Evolutionary conservation across 2,329 filamentous ascomycete species (phyloP), one percentile per base, ranked within the genome.

Genomic region (Neophaeococcomyces mojaviensis): DNA sequence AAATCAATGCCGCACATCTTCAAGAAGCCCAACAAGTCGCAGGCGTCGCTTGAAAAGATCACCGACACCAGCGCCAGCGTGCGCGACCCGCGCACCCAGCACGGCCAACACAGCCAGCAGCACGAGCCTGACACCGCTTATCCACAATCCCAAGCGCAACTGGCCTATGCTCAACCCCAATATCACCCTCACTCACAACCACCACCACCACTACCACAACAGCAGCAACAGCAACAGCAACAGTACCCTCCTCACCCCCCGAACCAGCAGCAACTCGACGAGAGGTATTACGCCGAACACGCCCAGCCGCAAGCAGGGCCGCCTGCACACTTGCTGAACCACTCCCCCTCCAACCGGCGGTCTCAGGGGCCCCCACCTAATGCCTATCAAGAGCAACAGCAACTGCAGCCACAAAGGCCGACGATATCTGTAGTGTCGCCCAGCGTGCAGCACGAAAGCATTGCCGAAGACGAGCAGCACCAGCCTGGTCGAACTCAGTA

Each of bases 1-100:
- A 18, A 19, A 16, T 40, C 38, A 26, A 40, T 40, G 38, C 13
- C 18, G 54, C 52, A 49, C 46, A 48, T 57, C 28, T 57, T 58
- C 51, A 55, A 53, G 41, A 49, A 39, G 18, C 50, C 22, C 12
- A 51, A 58, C 51, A 58, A 58, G 53, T 57, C 54, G 51, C 54
- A 57, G 51, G 53, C 51, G 45, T 58, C 55, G 39, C 49, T 58
- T 32, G 51, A 56, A 49, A 45, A 41, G 30, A 37, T 39, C 31
- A n/a, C 13, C 20, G 32, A 39, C 31, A 30, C 34, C 26, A n/a
- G 13, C 28, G 15, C 35, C 15, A 41, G n/a, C 10, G 16, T 35
- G 15, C 33, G 19, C 15, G 37, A 38, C 28, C 4, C 37, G 13
- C n/a, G 22, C 36, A 15, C 3, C 33, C 40, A 31, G 13, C 41